Base-by-base conservation (phyloP, 805 yeast genomes). In the Monosporozyma siamensis region DNA sequence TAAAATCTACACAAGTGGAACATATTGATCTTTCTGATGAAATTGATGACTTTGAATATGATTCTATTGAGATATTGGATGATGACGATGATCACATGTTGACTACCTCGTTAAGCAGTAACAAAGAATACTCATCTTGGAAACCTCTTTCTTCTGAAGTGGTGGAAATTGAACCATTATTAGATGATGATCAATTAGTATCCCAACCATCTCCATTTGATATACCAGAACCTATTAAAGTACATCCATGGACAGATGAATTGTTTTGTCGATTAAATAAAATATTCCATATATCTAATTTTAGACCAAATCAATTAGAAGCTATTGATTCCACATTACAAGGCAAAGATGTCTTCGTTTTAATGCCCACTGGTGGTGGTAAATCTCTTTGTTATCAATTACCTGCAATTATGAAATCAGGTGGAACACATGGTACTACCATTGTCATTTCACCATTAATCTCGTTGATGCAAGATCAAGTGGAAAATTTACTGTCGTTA, bases 361-460 rank as follows among this genome's bases (percentile, higher is more conserved):
- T 92, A 52, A 90, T 92, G 95, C 98, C 98, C 0, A 92, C 98
- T 0, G 98, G 98, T 30, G 98, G 98, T 40, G 98, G 98, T 40
- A 92, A 92, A 58, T 89, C 97, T 0, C 65, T 92, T 24, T 92
- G 98, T 59, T 92, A 89, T 62, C 98, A 92, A 62, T 69, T 92
- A 29, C 97, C 98, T 0, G 96, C 98, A 0, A 68, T 92, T 35
- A 78, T 90, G 1, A 69, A 71, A 34, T 69, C 80, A 2, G 96
- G 96, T 1, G 69, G 60, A 18, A 85, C 95, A 0, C 65, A 64
- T 14, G 97, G 97, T 12, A 82, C 92, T 0, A 87, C 97, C 0
- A 75, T 92, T 30, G 98, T 92, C 6, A 77, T 92, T 6, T 90
- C 97, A 0, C 98, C 98, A 1, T 72, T 92, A 49, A 87, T 92